Evolutionary conservation across 352 stramenopile genomes (phyloP), one percentile per base, ranked within the genome.

Genomic region (Pythium periplocum): DNA sequence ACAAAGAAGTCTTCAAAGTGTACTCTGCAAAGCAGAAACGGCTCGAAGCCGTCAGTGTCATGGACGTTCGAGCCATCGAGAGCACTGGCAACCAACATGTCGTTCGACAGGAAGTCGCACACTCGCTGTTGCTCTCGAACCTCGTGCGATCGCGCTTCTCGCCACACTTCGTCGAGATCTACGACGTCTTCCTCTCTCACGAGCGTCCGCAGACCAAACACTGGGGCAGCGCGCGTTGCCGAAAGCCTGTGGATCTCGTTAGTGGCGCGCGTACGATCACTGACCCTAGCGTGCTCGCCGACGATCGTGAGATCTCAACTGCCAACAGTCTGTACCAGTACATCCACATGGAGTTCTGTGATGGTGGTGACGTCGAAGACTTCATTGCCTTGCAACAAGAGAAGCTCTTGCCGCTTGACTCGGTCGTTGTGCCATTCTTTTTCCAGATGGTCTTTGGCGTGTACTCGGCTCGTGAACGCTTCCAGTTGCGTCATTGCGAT

Each of bases 321-420:
- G 45, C 65, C 41, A 42, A 67, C 32, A 47, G 52, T 2, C 49
- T 90, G 34, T 98, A 84, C 61, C 96, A 99, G 73, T 99, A 98
- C 64, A 98, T 99, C 55, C 80, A 89, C 30, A 99, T 99, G 97
- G 97, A 99, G 64, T 93, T 99, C 9, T 99, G 97, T 66, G 77
- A 92, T 46, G 78, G 93, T 41, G 96, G 96, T 10, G 97, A 99
- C 69, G 64, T 98, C 7, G 97, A 99, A 75, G 79, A 98, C 41
- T 98, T 96, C 51, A 87, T 99, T 33, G 85, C 87, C 7, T 64
- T 94, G 38, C 69, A 87, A 39, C 62, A 97, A 8, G 59, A 81
- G 57, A 72, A 90, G 70, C 37, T 75, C 38, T 62, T 90, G 41
- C 81, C 78, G 9, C 47, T 87, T 10, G 41, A 66, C 34, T 64